phyloP scores from a whole-genome alignment of 1,284 basidiomycete genomes.

The Pyrrhoderma lamaoense region DNA sequence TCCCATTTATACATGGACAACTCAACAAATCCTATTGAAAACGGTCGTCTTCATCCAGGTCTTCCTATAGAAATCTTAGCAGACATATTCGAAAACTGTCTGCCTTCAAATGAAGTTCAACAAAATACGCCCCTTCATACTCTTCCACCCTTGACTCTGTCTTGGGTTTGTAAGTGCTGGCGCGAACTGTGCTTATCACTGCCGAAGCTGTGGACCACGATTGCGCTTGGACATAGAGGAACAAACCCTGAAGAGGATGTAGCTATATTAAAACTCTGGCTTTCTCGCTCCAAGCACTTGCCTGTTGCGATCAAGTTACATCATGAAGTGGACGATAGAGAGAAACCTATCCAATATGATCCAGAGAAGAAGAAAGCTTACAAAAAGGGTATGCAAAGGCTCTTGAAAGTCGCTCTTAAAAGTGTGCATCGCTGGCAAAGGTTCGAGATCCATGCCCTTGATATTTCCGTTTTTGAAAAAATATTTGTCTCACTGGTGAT shows the following conservation, averaged over 20 bases:
- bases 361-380: slow-evolving; percentile 1
- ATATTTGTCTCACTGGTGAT: slow-evolving; percentile 6
- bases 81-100: slow-evolving; percentile 9
- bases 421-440: slow-evolving; percentile 6
- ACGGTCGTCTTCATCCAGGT: background rate
- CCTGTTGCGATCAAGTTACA: slow-evolving; percentile 4
- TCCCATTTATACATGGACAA: background rate
- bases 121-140: background rate
- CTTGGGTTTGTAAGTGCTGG: slow-evolving; percentile 14
- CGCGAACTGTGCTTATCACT: slow-evolving; percentile 9
- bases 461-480: slow-evolving; percentile 6
- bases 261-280: slow-evolving; percentile 2
- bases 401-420: slow-evolving; percentile 1
- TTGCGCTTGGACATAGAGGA: slow-evolving; percentile 9
- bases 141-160: slow-evolving; percentile 9
- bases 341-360: slow-evolving; percentile 1
- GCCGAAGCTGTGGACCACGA: slow-evolving; percentile 9
- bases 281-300: slow-evolving; percentile 3
- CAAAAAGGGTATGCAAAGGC: background rate
- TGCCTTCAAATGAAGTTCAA: background rate
- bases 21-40: background rate
- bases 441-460: slow-evolving; percentile 12
- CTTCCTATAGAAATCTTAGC: slow-evolving; percentile 10
- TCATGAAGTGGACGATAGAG: slow-evolving; percentile 7
- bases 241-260: slow-evolving; percentile 7